A percentile compares a stretch with the other conserved stretches of the same genome.
Evolutionary conservation across 2,329 filamentous ascomycete genomes (phyloP).

Genomic region (Pyricularia grisea): DNA sequence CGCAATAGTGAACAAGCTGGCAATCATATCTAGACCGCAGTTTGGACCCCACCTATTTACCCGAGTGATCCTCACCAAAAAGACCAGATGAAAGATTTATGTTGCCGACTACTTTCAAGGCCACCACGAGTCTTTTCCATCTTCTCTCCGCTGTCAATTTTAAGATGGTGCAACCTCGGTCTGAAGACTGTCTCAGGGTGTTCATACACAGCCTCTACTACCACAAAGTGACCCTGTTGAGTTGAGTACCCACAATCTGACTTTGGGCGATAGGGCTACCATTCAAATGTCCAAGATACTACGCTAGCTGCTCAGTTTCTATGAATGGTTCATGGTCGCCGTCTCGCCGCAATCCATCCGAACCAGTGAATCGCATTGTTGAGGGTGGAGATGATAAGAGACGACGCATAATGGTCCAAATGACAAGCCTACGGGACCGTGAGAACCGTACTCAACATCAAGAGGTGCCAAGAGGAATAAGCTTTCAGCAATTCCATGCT

Average conservation of each 20-base stretch:
- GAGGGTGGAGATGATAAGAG: background rate
- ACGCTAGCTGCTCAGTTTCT: background rate
- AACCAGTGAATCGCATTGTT: background rate
- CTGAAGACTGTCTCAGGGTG: background rate
- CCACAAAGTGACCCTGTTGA: no score
- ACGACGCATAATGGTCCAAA: background rate
- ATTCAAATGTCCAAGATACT: no score
- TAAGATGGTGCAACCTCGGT: background rate
- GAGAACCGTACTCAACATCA: no score
- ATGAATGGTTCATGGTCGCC: background rate
- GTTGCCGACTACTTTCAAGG: no score
- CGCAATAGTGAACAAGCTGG: background rate
- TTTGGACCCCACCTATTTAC: background rate
- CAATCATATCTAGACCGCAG: background rate
- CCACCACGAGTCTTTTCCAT: no score
- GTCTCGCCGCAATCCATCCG: background rate
- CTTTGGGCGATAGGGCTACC: no score
- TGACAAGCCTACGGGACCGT: no score
- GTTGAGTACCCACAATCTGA: no score
- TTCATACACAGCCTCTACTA: background rate
- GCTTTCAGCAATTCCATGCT: background rate
- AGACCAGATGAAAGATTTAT: background rate
- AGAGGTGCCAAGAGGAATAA: no score
- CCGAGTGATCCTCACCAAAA: background rate
- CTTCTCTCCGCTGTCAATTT: background rate